phyloP scores from a whole-genome alignment of 1,284 basidiomycete species.

The Microbotryum lychnidis-dioicae region DNA sequence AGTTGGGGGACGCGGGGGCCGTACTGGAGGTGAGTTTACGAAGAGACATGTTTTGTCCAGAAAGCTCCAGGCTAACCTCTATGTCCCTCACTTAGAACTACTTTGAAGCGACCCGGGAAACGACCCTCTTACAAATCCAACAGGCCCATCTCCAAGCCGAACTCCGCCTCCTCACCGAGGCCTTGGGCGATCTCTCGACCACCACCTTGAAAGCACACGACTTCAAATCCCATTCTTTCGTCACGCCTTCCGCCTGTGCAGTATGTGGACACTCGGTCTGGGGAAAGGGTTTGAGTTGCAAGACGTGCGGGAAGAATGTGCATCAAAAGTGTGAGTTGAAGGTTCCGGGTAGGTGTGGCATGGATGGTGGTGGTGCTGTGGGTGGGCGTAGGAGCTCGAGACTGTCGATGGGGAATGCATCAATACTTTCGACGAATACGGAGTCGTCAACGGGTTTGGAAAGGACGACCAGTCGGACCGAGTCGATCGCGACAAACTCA shows the following conservation, averaged over 20 bases:
- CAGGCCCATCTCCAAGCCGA: slow-evolving; percentile 53
- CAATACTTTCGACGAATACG: not conserved
- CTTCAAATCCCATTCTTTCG: slow-evolving; percentile 74
- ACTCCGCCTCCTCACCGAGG: slow-evolving; percentile 52
- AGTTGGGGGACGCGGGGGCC: slow-evolving; percentile 56
- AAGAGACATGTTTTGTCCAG: too few species aligned
- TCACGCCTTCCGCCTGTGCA: slow-evolving; percentile 67
- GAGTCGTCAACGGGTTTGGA: not conserved
- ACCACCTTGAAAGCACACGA: slow-evolving; percentile 49
- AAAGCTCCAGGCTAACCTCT: too few species aligned
- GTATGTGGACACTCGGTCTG: slow-evolving; percentile 75
- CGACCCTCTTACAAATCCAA: slow-evolving; percentile 51
- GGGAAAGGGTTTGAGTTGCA: slow-evolving; percentile 78
- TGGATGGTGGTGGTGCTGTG: slow-evolving; percentile 10
- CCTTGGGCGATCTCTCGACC: slow-evolving; percentile 55
- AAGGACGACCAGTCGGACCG: not conserved
- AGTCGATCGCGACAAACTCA: not conserved
- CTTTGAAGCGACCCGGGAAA: slow-evolving; percentile 56
- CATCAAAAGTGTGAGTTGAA: slow-evolving; percentile 76
- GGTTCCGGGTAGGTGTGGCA: slow-evolving; percentile 65
- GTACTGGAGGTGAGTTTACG: slow-evolving; percentile 53
- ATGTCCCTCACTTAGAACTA: slow-evolving; percentile 48
- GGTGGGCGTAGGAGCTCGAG: slow-evolving; percentile 6
- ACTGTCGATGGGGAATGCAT: not conserved
- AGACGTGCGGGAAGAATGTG: slow-evolving; percentile 65